Conservation (phyloP, 228 moss, liverwort and hornwort species). For the Sphagnum magellanicum region DNA sequence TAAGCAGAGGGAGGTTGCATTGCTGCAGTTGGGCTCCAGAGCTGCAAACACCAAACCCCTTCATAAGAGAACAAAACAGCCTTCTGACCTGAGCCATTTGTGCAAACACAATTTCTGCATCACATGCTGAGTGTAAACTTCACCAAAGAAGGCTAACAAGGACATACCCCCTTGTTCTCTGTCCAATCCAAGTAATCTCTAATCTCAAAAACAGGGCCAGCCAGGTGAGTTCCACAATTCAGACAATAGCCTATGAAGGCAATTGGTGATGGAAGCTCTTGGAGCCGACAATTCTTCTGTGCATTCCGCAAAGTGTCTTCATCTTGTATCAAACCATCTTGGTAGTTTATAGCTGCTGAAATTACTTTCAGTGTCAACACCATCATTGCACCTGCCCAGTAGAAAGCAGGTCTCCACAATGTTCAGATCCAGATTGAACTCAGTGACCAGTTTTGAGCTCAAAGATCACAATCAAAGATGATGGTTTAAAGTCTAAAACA, state of each 20-base stretch:
- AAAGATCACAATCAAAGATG: too few species aligned
- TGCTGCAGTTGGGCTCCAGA: conserved; percentile 22
- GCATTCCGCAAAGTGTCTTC: conserved; percentile 25
- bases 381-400: conserved; percentile 53
- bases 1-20: conserved; percentile 19
- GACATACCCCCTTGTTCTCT: conserved; percentile 16
- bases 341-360: conserved; percentile 57
- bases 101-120: too few species aligned
- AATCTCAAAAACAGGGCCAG: conserved; percentile 52
- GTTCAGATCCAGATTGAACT: too few species aligned
- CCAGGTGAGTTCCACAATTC: conserved; percentile 56
- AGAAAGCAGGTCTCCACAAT: too few species aligned
- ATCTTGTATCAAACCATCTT: conserved; percentile 39
- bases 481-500: too few species aligned
- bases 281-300: conserved; percentile 34
- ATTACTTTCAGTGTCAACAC: conserved; percentile 49
- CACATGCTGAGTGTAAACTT: too few species aligned
- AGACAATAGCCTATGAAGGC: conserved; percentile 62
- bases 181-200: conserved; percentile 66
- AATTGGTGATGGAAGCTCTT: conserved; percentile 31
- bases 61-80: too few species aligned
- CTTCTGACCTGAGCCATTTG: too few species aligned
- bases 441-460: too few species aligned
- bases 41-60: conserved; percentile 4
- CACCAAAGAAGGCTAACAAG: too few species aligned